A percentile compares a stretch with the other conserved stretches of the same genome.
phyloP scores from a whole-genome alignment of 768 basidiomycete species.

The Pholiota molesta region DNA sequence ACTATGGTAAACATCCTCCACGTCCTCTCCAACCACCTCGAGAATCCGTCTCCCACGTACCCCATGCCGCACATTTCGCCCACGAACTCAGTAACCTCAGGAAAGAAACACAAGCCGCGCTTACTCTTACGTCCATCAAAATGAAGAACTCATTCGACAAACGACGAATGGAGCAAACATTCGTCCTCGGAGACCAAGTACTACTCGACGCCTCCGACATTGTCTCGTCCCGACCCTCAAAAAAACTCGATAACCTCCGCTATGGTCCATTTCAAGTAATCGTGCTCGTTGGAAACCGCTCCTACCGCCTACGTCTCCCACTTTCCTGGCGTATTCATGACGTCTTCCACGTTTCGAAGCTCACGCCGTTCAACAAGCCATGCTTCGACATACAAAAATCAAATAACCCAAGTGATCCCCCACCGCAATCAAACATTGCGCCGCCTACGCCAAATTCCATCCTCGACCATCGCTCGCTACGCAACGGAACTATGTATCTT shows the following conservation, averaged over 20 bases:
- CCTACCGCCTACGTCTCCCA: slow-evolving; percentile 26
- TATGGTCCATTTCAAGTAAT: slow-evolving; percentile 30
- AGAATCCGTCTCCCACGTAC: slow-evolving; percentile 14
- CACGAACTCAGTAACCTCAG: slow-evolving; percentile 22
- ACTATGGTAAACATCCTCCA: slow-evolving; percentile 2
- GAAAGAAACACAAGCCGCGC: slow-evolving; percentile 17
- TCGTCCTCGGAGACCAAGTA: slow-evolving; percentile 9
- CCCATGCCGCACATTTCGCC: slow-evolving; percentile 21
- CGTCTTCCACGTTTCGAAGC: slow-evolving; percentile 18
- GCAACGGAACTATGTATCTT: not conserved
- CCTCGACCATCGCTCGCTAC: not conserved
- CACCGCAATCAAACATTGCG: not conserved
- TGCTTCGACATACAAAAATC: not conserved
- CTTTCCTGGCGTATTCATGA: slow-evolving; percentile 18
- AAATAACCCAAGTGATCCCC: not conserved
- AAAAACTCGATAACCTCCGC: slow-evolving; percentile 25
- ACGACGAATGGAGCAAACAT: not conserved
- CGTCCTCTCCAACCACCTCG: slow-evolving; percentile 17
- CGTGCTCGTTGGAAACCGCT: slow-evolving; percentile 13
- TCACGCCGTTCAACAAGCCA: not conserved
- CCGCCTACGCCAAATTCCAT: not conserved
- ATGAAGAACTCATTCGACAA: slow-evolving; percentile 18
- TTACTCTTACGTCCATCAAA: slow-evolving; percentile 19
- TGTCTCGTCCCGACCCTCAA: slow-evolving; percentile 10
- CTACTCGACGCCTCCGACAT: slow-evolving; percentile 25